These are phyloP conservation scores for Backusella parvicylindrica DNA, from an alignment of 192 early-diverging fungal species.

Conservation along the genomic window DNA sequence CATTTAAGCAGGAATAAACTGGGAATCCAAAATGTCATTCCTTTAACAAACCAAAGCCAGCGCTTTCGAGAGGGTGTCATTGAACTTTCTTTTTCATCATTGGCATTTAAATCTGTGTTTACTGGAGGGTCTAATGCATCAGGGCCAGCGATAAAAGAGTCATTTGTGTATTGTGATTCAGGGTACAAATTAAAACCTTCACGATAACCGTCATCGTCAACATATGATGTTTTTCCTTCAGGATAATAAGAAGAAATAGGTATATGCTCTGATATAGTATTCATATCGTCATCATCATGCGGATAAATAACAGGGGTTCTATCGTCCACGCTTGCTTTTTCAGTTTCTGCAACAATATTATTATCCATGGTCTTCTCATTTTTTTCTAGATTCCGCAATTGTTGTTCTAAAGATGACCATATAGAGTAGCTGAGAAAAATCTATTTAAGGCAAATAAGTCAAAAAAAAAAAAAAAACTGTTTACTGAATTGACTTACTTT, in stretches of 20 bases:
- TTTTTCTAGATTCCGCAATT: slow-evolving; percentile 67
- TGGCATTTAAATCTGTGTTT: background rate
- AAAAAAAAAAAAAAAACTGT: background rate
- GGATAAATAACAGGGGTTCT: too few species aligned
- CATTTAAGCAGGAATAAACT: slow-evolving; percentile 55
- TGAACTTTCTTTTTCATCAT: slow-evolving; percentile 49
- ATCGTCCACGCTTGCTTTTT: background rate
- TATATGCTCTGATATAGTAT: background rate
- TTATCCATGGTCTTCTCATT: slow-evolving; percentile 50
- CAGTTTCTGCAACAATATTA: slow-evolving; percentile 4
- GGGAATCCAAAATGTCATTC: slow-evolving; percentile 81
- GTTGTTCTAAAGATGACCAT: slow-evolving; percentile 83
- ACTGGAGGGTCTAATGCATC: background rate
- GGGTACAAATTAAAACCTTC: background rate
- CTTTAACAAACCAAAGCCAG: slow-evolving; percentile 83
- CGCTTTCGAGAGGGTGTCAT: slow-evolving; percentile 57
- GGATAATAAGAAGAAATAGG: slow-evolving; percentile 1
- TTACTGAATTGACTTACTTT: slow-evolving; percentile 9
- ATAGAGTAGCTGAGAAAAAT: slow-evolving; percentile 69
- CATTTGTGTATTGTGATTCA: slow-evolving; percentile 17
- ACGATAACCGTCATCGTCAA: slow-evolving; percentile 10
- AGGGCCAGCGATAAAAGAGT: background rate
- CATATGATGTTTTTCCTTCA: slow-evolving; percentile 17
- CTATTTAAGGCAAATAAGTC: slow-evolving; percentile 14
- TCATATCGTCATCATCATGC: background rate